Conservation (phyloP, 345 rosid species). For the Eucalyptus pauciflora region DNA sequence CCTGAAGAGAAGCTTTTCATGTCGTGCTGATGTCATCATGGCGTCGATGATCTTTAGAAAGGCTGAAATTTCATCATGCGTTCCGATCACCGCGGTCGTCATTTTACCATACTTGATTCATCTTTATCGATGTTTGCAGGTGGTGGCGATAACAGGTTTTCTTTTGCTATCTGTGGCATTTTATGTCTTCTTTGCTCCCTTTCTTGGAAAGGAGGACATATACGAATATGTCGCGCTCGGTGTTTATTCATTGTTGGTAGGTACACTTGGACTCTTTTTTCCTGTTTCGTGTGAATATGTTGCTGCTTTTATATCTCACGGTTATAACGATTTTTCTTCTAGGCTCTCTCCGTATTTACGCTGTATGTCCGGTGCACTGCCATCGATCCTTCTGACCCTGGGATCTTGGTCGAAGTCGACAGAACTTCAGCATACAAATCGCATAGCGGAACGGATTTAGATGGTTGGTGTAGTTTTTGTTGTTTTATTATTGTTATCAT, state of each 20-base stretch:
- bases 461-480: slow-evolving; percentile 17
- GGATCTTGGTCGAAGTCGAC: slow-evolving; percentile 36
- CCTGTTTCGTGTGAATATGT: neutral
- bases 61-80: neutral
- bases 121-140: slow-evolving; percentile 12
- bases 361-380: slow-evolving; percentile 85
- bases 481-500: neutral
- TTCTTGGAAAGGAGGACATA: slow-evolving; percentile 51
- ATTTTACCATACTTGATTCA: neutral
- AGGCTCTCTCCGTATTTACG: slow-evolving; percentile 69
- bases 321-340: neutral
- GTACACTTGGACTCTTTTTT: neutral
- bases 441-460: slow-evolving; percentile 24
- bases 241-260: slow-evolving; percentile 72
- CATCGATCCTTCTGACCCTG: slow-evolving; percentile 95
- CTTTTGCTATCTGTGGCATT: slow-evolving; percentile 63
- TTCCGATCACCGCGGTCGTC: neutral
- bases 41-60: neutral
- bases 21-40: neutral
- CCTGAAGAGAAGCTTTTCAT: neutral
- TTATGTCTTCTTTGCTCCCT: slow-evolving; percentile 92
- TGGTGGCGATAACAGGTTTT: slow-evolving; percentile 79
- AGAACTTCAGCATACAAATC: slow-evolving; percentile 16
- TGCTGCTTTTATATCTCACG: neutral
- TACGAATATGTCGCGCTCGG: slow-evolving; percentile 55